phyloP scores from a whole-genome alignment of 2,329 filamentous ascomycete species.

The Sporothrix brunneoviolacea region DNA sequence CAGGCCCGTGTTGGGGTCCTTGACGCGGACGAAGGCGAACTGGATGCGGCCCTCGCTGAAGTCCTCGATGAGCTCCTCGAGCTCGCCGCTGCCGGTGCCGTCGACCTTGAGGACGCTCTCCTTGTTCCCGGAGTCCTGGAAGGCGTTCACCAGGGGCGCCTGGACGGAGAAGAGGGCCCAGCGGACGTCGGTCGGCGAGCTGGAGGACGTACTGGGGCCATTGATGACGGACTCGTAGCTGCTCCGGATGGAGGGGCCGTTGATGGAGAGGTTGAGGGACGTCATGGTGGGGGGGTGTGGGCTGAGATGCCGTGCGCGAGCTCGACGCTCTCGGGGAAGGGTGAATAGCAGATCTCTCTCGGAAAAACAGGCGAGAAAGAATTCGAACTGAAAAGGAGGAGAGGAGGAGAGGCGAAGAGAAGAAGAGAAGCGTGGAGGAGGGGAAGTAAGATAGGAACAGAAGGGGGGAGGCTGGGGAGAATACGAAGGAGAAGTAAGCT shows the following conservation, averaged over 20 bases:
- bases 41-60: constrained; percentile 96
- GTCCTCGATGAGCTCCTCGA: constrained; percentile 84
- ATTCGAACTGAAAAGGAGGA: constrained; percentile 3
- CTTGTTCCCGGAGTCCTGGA: constrained; percentile 78
- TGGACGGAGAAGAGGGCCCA: constrained; percentile 95
- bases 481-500: constrained; percentile 6
- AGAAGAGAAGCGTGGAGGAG: neutral
- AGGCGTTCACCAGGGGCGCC: constrained; percentile 85
- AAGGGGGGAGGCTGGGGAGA: constrained; percentile 1
- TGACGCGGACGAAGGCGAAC: constrained; percentile 94
- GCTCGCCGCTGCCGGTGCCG: constrained; percentile 78
- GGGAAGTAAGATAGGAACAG: neutral
- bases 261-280: constrained; percentile 70
- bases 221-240: constrained; percentile 60
- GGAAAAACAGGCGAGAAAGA: neutral
- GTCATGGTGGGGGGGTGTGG: constrained; percentile 49
- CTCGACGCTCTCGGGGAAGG: constrained; percentile 3
- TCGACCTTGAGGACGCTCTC: constrained; percentile 96
- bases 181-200: constrained; percentile 77
- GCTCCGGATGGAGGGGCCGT: constrained; percentile 78
- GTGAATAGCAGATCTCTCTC: neutral
- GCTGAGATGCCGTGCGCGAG: neutral
- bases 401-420: neutral
- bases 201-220: constrained; percentile 42
- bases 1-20: constrained; percentile 81